A percentile compares a stretch with the other conserved stretches of the same genome.
Conservation (phyloP, 176 grass and related monocot genomes). For the Alloteropsis semialata region DNA sequence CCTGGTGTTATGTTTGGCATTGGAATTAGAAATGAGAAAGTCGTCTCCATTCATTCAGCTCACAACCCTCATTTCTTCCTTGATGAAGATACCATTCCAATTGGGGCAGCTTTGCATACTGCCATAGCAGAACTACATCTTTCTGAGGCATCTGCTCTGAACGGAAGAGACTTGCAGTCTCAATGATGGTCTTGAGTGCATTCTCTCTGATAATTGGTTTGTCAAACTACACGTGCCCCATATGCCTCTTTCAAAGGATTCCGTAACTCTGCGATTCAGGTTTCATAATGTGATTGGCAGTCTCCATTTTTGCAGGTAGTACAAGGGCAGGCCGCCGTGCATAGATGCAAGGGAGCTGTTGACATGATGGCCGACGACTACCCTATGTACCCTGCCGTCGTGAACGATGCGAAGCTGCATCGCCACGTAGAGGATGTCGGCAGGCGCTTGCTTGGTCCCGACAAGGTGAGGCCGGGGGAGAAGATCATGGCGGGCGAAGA, state of each 20-base stretch:
- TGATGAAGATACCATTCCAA: slow-evolving; percentile 73
- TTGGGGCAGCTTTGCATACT: slow-evolving; percentile 67
- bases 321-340: slow-evolving; percentile 72
- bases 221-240: not conserved
- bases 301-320: slow-evolving; percentile 52
- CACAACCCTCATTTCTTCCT: slow-evolving; percentile 77
- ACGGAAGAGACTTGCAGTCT: not conserved
- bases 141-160: not conserved
- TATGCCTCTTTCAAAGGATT: not conserved
- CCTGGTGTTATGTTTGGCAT: slow-evolving; percentile 77
- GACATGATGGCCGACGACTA: slow-evolving; percentile 32
- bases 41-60: slow-evolving; percentile 47
- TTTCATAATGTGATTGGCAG: not conserved
- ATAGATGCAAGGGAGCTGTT: slow-evolving; percentile 55
- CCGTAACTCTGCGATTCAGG: not conserved
- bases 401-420: slow-evolving; percentile 69
- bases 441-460: slow-evolving; percentile 49
- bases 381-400: slow-evolving; percentile 73
- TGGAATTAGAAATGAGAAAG: slow-evolving; percentile 68
- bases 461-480: slow-evolving; percentile 59
- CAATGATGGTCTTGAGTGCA: not conserved
- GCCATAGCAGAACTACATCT: slow-evolving; percentile 62
- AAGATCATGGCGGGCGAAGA: slow-evolving; percentile 97
- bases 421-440: slow-evolving; percentile 60
- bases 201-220: not conserved